Evolutionary conservation across 352 stramenopile genomes (phyloP), one percentile per base, ranked within the genome.

Genomic region (Phytophthora boehmeriae): DNA sequence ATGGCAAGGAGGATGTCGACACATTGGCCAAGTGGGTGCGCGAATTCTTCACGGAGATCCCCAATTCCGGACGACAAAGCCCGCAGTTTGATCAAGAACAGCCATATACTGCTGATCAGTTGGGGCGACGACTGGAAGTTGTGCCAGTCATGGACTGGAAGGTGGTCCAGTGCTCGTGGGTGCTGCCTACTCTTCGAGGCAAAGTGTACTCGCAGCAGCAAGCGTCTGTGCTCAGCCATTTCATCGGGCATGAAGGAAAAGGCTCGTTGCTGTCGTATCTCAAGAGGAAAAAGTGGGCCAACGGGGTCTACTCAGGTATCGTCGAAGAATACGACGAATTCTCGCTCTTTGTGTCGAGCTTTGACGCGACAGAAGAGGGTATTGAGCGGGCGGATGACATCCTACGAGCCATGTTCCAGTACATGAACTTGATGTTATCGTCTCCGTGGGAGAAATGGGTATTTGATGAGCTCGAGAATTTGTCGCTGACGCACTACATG

Each of bases 221-320:
- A 78, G 47, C 83, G 4, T 78, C 69, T 17, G 95, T 97, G 60
- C 59, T 98, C 16, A 81, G 80, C 30, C 91, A 97, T 68, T 68
- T 98, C 2, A 71, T 98, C 30, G 96, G 96, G 2, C 92, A 98
- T 64, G 96, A 99, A 83, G 92, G 88, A 39, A 66, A 77, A n/a
- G 90, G 90, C 25, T 98, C 92, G n/a, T 74, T 98, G 27, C 59
- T 98, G 8, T 94, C 86, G 16, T 93, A 90, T 66, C 69, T 98
- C 27, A 98, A 98, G 71, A 51, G 66, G 10, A 68, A 85, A 51
- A 82, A 86, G 48, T 88, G 76, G 76, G 80, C 74, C 14, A 72
- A 93, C 82, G 75, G 83, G 55, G 60, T 88, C 13, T 76, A 62
- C 5, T 71, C 78, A 1, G 82, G 76, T 2, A 72, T 85, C 11